phyloP scores from a whole-genome alignment of 768 basidiomycete genomes.

The Termitomyces heimii region DNA sequence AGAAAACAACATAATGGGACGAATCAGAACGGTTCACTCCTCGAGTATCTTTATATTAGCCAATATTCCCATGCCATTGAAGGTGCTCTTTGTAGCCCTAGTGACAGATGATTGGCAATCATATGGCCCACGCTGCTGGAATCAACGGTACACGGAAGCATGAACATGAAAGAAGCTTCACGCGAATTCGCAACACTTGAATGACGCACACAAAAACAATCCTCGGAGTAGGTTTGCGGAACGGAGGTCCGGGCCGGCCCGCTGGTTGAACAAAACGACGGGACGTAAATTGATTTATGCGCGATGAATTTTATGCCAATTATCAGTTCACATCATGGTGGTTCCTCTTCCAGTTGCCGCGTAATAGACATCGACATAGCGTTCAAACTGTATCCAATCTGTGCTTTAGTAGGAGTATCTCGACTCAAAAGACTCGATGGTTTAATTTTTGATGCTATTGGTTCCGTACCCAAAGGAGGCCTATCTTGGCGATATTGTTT shows the following conservation, averaged over 20 bases:
- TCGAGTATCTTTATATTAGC: slow-evolving; percentile 2
- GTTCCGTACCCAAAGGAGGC: neutral
- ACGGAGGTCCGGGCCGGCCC: neutral
- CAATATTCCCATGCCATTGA: neutral
- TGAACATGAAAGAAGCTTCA: neutral
- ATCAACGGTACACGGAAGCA: neutral
- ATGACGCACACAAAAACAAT: neutral
- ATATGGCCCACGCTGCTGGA: neutral
- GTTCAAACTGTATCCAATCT: too few relatives aligned
- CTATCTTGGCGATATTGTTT: neutral
- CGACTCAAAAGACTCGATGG: neutral
- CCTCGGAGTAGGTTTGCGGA: neutral
- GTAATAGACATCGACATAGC: too few relatives aligned
- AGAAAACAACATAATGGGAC: slow-evolving; percentile 2
- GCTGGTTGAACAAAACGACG: neutral
- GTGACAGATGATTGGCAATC: neutral
- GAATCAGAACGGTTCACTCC: neutral
- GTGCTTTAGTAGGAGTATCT: too few relatives aligned
- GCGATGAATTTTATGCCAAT: neutral
- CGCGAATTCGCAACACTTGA: neutral
- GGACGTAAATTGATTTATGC: neutral
- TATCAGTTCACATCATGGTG: neutral
- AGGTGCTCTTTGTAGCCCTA: neutral
- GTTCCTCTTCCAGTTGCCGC: neutral
- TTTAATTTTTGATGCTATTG: neutral